Percentiles rank a stretch among this genome's conserved stretches.
Evolutionary conservation across 2,329 filamentous ascomycete species (phyloP).

Genomic region (Clonostachys rhizophaga): DNA sequence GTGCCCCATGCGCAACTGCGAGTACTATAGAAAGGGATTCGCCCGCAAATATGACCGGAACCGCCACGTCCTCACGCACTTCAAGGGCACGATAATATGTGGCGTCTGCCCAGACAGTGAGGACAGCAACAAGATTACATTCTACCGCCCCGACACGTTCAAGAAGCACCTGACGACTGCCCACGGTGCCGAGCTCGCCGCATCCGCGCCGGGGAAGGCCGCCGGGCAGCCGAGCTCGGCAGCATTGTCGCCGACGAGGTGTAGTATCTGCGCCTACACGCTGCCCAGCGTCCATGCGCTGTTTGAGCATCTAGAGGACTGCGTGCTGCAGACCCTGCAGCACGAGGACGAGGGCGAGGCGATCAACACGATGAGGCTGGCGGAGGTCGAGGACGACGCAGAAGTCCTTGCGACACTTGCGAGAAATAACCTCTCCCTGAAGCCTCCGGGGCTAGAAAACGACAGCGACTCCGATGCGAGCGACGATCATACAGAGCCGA

Average conservation of each 20-base stretch:
- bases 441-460: too few relatives aligned
- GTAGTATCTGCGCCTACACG: slow-evolving; percentile 77
- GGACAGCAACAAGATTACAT: slow-evolving; percentile 86
- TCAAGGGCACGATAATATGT: slow-evolving; percentile 97
- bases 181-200: slow-evolving; percentile 90
- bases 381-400: too few relatives aligned
- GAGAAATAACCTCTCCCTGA: too few relatives aligned
- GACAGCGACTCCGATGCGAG: too few relatives aligned
- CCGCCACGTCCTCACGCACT: slow-evolving; percentile 90
- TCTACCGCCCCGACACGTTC: slow-evolving; percentile 95
- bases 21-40: slow-evolving; percentile 92
- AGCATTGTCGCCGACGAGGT: slow-evolving; percentile 53
- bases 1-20: slow-evolving; percentile 88
- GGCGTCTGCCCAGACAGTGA: slow-evolving; percentile 90
- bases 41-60: slow-evolving; percentile 98
- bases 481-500: too few relatives aligned
- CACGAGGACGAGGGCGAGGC: too few relatives aligned
- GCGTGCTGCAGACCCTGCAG: slow-evolving; percentile 32
- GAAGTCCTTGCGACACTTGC: too few relatives aligned
- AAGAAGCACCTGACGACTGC: slow-evolving; percentile 92
- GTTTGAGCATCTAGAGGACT: slow-evolving; percentile 86
- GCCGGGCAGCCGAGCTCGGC: too few relatives aligned
- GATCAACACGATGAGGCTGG: too few relatives aligned
- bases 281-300: slow-evolving; percentile 92
- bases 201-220: slow-evolving; percentile 52